Percentiles rank a stretch among this genome's conserved stretches.
phyloP scores from a whole-genome alignment of 768 basidiomycete genomes.

The Auriculariales sp. region DNA sequence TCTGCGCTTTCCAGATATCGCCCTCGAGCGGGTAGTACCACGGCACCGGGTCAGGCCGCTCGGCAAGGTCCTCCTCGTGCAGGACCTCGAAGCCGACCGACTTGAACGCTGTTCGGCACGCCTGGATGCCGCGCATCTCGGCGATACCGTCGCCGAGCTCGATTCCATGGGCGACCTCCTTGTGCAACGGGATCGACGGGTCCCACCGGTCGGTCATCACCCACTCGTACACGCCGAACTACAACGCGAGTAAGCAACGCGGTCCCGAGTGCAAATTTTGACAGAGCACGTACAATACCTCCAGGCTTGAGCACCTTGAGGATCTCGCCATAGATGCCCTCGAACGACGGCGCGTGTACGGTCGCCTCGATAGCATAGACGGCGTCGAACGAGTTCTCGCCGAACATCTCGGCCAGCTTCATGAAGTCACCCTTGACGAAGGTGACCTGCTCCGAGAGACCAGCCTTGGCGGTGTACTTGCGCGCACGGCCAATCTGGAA shows the following conservation, averaged over 20 bases:
- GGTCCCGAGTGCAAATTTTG: background rate
- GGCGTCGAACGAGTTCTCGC: conserved; percentile 87
- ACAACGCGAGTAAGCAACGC: background rate
- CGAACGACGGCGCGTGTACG: conserved; percentile 88
- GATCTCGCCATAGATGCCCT: conserved; percentile 91
- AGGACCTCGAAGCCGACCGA: conserved; percentile 77
- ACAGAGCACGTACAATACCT: conserved; percentile 53
- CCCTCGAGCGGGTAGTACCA: conserved; percentile 99
- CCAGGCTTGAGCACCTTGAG: conserved; percentile 90
- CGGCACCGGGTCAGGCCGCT: conserved; percentile 55
- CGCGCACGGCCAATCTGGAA: conserved; percentile 85
- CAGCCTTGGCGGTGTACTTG: conserved; percentile 64
- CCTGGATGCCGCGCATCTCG: conserved; percentile 73
- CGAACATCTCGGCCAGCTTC: conserved; percentile 84
- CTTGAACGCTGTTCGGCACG: conserved; percentile 62
- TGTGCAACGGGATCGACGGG: conserved; percentile 71
- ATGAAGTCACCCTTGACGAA: conserved; percentile 95
- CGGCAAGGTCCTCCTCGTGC: conserved; percentile 90
- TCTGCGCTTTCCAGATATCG: conserved; percentile 84
- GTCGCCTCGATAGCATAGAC: conserved; percentile 98
- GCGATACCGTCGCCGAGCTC: conserved; percentile 96
- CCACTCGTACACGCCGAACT: conserved; percentile 99
- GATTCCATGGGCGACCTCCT: conserved; percentile 78
- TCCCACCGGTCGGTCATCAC: conserved; percentile 96
- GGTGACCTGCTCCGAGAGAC: conserved; percentile 58